phyloP scores from a whole-genome alignment of 805 yeast species.

The Scheffersomyces ergatensis region DNA sequence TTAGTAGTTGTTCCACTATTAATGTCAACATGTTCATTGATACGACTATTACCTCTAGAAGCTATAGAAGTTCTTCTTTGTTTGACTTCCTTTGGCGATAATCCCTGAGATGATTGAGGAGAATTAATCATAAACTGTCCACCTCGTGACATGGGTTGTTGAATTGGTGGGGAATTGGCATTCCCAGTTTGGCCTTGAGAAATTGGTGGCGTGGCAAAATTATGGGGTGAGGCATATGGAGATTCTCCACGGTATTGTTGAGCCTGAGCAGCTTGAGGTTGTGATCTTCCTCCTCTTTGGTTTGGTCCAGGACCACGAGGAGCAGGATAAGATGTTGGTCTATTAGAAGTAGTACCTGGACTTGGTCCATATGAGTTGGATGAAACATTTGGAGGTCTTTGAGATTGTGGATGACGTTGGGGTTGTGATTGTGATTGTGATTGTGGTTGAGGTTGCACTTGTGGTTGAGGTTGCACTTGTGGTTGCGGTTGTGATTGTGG shows the following conservation, averaged over 20 bases:
- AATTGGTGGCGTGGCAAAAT: conserved; percentile 12
- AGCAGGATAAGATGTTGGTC: neutral
- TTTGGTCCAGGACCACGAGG: neutral
- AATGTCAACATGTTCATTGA: neutral
- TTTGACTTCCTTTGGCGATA: conserved; percentile 28
- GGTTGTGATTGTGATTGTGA: conserved; percentile 1
- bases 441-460: conserved; percentile 1
- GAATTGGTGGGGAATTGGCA: neutral
- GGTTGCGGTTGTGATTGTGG: neutral
- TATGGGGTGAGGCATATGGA: conserved; percentile 17
- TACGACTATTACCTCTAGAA: conserved; percentile 1
- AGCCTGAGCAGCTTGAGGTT: neutral
- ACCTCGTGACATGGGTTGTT: conserved; percentile 12
- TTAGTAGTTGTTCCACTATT: neutral
- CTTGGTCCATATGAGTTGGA: neutral
- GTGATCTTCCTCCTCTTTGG: neutral
- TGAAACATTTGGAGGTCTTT: neutral
- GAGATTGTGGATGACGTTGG: conserved; percentile 4
- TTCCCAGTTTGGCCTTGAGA: conserved; percentile 3
- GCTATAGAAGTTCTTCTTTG: conserved; percentile 5
- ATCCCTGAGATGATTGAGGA: conserved; percentile 25
- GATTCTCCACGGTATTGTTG: conserved; percentile 3
- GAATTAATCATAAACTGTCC: conserved; percentile 18
- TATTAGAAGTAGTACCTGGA: neutral
- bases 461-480: conserved; percentile 2